Base-by-base conservation (phyloP, 495 filamentous ascomycete species). In the Diplogelasinospora grovesii region DNA sequence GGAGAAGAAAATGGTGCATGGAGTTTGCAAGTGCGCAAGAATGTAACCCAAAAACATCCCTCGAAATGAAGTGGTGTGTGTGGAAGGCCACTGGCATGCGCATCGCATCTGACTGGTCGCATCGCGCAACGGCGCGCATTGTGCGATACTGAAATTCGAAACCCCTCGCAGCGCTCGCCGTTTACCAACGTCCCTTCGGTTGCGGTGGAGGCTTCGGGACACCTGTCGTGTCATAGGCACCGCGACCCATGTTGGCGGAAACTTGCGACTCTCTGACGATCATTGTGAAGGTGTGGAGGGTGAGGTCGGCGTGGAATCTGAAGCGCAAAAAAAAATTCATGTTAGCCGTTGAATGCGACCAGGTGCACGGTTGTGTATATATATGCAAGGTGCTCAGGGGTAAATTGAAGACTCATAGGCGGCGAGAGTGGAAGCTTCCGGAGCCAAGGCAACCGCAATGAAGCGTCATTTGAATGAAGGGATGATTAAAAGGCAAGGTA, bases 141-240 rank as follows among this genome's bases (percentile, higher is more conserved):
- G 36, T 32, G 30, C 27, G 35, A 36, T 39, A 39, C 36, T 45
- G 43, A 43, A 52, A 40, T 50, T 55, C 50, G 48, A 38, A 30
- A 34, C 36, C 9, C 20, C 31, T 25, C 38, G 29, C 33, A 21
- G 22, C 41, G 42, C 26, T 18, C 18, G 13, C 8, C 1, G n/a
- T n/a, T n/a, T n/a, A n/a, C n/a, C n/a, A n/a, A n/a, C n/a, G n/a
- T n/a, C n/a, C n/a, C n/a, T n/a, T n/a, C n/a, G n/a, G n/a, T n/a
- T n/a, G 73, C 45, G 64, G 66, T 21, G 70, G 71, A 29, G 72
- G 72, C 59, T 76, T 76, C 22, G 66, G 69, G 8, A 75, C 65
- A 28, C 70, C 71, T 21, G 73, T 76, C 40, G 71, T 74, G 53
- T 76, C 73, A 45, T 76, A 76, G 32, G 71, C 71, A n/a, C 73